phyloP scores from a whole-genome alignment of 441 rosid genomes.

The Eutrema salsugineum region DNA sequence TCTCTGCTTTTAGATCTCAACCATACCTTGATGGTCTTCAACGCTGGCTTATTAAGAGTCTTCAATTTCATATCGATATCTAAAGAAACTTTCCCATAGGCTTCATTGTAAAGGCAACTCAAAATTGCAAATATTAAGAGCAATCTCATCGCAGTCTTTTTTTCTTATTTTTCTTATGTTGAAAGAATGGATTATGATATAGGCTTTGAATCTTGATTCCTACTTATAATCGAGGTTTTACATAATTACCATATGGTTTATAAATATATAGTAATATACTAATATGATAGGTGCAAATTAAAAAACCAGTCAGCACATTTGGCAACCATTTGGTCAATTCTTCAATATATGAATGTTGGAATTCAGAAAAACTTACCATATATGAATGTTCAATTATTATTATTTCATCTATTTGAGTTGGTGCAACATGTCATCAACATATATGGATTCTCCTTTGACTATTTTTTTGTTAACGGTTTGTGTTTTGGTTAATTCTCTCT shows the following conservation, averaged over 20 bases:
- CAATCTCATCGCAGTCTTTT: conserved; percentile 6
- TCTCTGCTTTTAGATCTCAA: neutral
- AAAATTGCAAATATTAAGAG: conserved; percentile 10
- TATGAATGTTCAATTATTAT: neutral
- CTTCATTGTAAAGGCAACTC: conserved; percentile 15
- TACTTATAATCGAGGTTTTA: neutral
- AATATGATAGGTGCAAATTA: neutral
- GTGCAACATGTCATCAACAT: neutral
- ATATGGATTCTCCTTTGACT: conserved; percentile 6
- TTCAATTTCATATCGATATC: conserved; percentile 35
- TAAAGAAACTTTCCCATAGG: conserved; percentile 14
- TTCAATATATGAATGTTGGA: neutral
- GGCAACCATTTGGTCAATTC: neutral
- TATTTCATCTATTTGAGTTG: neutral
- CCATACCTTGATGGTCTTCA: conserved; percentile 39
- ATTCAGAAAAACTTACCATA: neutral
- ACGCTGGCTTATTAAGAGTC: conserved; percentile 48
- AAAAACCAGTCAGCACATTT: neutral
- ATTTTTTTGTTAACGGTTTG: neutral
- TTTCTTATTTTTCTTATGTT: neutral
- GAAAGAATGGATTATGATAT: neutral
- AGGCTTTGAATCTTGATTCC: neutral
- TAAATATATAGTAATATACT: no score
- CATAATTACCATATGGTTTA: neutral
- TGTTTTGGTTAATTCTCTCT: neutral